A percentile compares a stretch with the other conserved stretches of the same genome.
phyloP scores from a whole-genome alignment of 192 early-diverging fungal genomes.

The Glomus cerebriforme region DNA sequence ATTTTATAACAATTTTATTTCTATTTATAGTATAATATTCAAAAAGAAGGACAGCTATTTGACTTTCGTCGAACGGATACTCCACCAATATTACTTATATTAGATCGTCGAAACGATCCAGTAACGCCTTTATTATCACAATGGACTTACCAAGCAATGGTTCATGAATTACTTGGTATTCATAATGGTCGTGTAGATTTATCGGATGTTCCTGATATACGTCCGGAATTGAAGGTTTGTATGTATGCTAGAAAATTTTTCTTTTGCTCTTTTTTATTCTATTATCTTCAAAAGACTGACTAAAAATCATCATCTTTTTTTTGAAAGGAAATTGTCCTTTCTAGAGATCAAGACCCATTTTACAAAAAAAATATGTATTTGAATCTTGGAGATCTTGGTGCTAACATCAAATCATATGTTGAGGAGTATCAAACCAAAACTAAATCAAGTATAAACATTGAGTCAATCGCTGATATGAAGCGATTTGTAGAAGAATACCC shows the following conservation, averaged over 20 bases:
- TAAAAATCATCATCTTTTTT: too few relatives aligned
- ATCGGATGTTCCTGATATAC: constrained; percentile 76
- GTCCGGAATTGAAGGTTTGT: constrained; percentile 76
- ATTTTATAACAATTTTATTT: neutral
- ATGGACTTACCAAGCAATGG: constrained; percentile 99
- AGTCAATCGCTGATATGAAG: constrained; percentile 98
- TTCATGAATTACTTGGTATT: constrained; percentile 94
- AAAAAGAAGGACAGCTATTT: constrained; percentile 72
- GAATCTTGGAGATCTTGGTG: constrained; percentile 94
- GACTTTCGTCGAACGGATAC: constrained; percentile 79
- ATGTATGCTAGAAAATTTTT: constrained; percentile 20
- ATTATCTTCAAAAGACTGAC: neutral
- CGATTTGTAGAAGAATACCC: constrained; percentile 98
- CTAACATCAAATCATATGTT: constrained; percentile 91
- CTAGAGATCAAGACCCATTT: constrained; percentile 88
- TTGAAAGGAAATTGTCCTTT: constrained; percentile 84
- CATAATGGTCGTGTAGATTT: constrained; percentile 91
- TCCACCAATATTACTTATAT: constrained; percentile 83
- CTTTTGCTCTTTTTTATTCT: neutral
- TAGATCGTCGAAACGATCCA: constrained; percentile 95
- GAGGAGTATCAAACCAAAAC: constrained; percentile 94
- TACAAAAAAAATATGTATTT: constrained; percentile 89
- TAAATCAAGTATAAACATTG: constrained; percentile 86
- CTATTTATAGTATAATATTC: constrained; percentile 68
- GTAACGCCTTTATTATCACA: constrained; percentile 92